Evolutionary conservation across 768 basidiomycete genomes (phyloP).

Genomic region (Hortiboletus campestris): DNA sequence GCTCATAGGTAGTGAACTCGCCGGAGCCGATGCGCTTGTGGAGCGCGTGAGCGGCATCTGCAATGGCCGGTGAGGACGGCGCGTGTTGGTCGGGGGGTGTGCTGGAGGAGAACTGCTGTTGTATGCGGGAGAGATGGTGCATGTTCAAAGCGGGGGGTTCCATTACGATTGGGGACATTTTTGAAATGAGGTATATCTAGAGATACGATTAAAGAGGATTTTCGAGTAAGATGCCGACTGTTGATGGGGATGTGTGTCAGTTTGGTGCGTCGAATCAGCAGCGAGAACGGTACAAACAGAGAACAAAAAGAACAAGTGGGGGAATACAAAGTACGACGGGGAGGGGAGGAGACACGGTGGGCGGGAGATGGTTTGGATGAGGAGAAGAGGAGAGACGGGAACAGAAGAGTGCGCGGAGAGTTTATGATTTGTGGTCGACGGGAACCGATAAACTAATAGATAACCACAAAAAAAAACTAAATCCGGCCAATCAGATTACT

Average conservation of each 20-base stretch:
- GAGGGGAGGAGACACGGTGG: not conserved
- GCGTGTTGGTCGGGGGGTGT: slow-evolving; percentile 32
- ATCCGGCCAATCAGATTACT: slow-evolving; percentile 38
- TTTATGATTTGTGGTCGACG: slow-evolving; percentile 38
- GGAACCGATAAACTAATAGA: slow-evolving; percentile 40
- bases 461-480: slow-evolving; percentile 31
- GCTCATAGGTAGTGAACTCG: slow-evolving; percentile 33
- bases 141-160: slow-evolving; percentile 53
- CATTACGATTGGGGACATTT: slow-evolving; percentile 59
- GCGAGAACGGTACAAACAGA: not conserved
- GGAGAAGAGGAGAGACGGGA: slow-evolving; percentile 29
- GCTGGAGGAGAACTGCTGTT: slow-evolving; percentile 42
- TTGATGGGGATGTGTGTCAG: slow-evolving; percentile 16
- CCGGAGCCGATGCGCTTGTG: slow-evolving; percentile 30
- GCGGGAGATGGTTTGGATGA: slow-evolving; percentile 12
- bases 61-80: slow-evolving; percentile 7
- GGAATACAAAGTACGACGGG: not conserved
- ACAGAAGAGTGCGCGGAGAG: slow-evolving; percentile 22
- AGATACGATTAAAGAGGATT: slow-evolving; percentile 32
- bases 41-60: slow-evolving; percentile 24
- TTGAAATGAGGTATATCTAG: slow-evolving; percentile 28
- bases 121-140: slow-evolving; percentile 51
- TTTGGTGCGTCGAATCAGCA: not conserved
- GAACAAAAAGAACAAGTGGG: not conserved
- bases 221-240: slow-evolving; percentile 20